Percentiles rank a stretch among this genome's conserved stretches.
Conservation (phyloP, 495 filamentous ascomycete species). For the Penicillium desertorum region DNA sequence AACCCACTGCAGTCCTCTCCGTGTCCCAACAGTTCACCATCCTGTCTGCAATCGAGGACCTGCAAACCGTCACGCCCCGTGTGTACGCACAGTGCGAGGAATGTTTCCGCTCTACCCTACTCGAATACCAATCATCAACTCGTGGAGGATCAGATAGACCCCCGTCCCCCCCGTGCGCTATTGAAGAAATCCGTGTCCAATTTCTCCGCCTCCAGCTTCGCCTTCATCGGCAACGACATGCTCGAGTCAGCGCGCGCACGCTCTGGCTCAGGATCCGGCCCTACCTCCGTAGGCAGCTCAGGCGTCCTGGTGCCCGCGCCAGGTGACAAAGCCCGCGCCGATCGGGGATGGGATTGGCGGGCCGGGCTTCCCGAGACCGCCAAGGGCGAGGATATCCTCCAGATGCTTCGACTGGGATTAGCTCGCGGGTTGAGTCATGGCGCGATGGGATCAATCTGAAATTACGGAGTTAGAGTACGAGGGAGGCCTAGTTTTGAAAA, state of each 20-base stretch:
- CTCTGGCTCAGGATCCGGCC: slow-evolving; percentile 53
- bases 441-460: slow-evolving; percentile 29
- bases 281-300: slow-evolving; percentile 49
- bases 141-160: slow-evolving; percentile 44
- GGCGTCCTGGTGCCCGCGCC: slow-evolving; percentile 52
- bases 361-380: slow-evolving; percentile 55
- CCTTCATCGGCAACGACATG: slow-evolving; percentile 71
- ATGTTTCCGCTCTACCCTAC: slow-evolving; percentile 58
- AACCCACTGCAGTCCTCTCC: slow-evolving; percentile 37
- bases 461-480: slow-evolving; percentile 1
- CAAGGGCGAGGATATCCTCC: slow-evolving; percentile 65
- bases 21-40: slow-evolving; percentile 71
- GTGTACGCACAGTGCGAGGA: slow-evolving; percentile 69
- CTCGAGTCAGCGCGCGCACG: slow-evolving; percentile 48
- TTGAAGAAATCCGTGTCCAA: slow-evolving; percentile 66
- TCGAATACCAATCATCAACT: slow-evolving; percentile 49
- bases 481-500: slow-evolving; percentile 6
- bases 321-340: slow-evolving; percentile 34
- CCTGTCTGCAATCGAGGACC: slow-evolving; percentile 77
- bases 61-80: slow-evolving; percentile 70
- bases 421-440: slow-evolving; percentile 56
- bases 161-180: slow-evolving; percentile 60
- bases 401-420: slow-evolving; percentile 69
- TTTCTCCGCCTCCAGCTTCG: slow-evolving; percentile 56
- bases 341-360: slow-evolving; percentile 86